phyloP scores from a whole-genome alignment of 129 eudicot genomes.

The Flaveria ramosissima region DNA sequence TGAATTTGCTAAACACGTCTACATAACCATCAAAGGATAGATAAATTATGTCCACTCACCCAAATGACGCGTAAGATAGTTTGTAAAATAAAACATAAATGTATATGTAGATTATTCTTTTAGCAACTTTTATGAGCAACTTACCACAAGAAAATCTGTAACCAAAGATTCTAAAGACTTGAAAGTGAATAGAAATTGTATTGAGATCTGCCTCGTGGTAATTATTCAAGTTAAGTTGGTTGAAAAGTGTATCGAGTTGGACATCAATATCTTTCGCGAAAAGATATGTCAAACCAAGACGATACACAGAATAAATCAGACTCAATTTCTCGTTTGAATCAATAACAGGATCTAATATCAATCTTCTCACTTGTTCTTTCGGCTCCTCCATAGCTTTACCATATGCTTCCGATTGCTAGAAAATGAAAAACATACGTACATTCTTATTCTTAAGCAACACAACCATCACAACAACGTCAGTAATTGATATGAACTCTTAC shows the following conservation, averaged over 20 bases:
- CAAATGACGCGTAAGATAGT: too few relatives aligned
- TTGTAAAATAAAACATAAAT: too few relatives aligned
- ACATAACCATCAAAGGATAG: not conserved
- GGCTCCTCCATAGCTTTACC: slow-evolving; percentile 1
- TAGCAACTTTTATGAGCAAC: not conserved
- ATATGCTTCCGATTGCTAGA: not conserved
- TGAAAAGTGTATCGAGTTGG: not conserved
- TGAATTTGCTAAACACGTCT: slow-evolving; percentile 9
- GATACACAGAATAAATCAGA: slow-evolving; percentile 14
- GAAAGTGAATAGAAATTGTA: not conserved
- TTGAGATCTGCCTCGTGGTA: not conserved
- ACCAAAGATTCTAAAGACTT: slow-evolving; percentile 5
- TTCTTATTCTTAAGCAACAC: not conserved
- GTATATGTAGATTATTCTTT: not conserved
- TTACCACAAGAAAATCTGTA: slow-evolving; percentile 10
- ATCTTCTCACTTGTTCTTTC: slow-evolving; percentile 1
- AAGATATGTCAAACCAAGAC: slow-evolving; percentile 18
- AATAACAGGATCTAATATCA: not conserved
- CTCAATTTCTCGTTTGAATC: not conserved
- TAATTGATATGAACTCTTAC: not conserved
- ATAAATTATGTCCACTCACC: not conserved
- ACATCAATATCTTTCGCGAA: not conserved
- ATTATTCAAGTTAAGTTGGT: not conserved
- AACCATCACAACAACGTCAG: not conserved
- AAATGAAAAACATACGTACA: not conserved